phyloP scores from a whole-genome alignment of 2,329 filamentous ascomycete genomes.

The Pseudonectria foliicola region DNA sequence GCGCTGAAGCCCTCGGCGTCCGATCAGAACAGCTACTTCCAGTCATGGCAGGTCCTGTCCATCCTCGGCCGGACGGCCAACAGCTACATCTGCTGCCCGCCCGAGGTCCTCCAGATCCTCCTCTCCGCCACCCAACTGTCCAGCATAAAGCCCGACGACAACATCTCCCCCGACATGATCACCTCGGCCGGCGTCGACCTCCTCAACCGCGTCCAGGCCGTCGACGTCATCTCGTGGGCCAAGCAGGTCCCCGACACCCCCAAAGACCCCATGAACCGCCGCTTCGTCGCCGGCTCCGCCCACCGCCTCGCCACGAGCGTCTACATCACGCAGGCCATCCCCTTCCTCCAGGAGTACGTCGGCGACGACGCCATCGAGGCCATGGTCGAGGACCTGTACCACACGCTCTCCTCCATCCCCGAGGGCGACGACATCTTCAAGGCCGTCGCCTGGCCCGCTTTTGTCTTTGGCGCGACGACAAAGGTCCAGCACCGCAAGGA shows the following conservation, averaged over 20 bases:
- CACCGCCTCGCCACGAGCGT: constrained; percentile 38
- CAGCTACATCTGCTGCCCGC: constrained; percentile 41
- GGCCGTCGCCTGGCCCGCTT: constrained; percentile 49
- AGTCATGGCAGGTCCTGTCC: constrained; percentile 28
- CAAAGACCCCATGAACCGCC: constrained; percentile 27
- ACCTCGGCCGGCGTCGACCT: constrained; percentile 27
- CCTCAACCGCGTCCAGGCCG: constrained; percentile 29
- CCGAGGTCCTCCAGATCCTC: constrained; percentile 36
- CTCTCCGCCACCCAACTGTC: constrained; percentile 36
- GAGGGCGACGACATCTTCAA: constrained; percentile 47
- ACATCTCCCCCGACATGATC: constrained; percentile 22
- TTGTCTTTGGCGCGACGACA: constrained; percentile 47
- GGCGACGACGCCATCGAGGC: constrained; percentile 22
- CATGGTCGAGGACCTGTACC: constrained; percentile 39
- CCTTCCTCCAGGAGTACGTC: constrained; percentile 18
- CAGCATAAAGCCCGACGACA: constrained; percentile 19
- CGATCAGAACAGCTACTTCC: constrained; percentile 27
- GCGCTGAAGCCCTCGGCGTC: constrained; percentile 32
- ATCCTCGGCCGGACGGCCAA: constrained; percentile 35
- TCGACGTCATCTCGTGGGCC: constrained; percentile 37
- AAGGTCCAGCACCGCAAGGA: constrained; percentile 33
- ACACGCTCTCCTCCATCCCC: constrained; percentile 40
- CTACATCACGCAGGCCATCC: constrained; percentile 37
- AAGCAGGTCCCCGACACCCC: constrained; percentile 27
- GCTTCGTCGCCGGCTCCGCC: constrained; percentile 34